Percentiles rank a stretch among this genome's conserved stretches.
Conservation (phyloP, 2,329 filamentous ascomycete genomes). For the Cladosporium sp. region DNA sequence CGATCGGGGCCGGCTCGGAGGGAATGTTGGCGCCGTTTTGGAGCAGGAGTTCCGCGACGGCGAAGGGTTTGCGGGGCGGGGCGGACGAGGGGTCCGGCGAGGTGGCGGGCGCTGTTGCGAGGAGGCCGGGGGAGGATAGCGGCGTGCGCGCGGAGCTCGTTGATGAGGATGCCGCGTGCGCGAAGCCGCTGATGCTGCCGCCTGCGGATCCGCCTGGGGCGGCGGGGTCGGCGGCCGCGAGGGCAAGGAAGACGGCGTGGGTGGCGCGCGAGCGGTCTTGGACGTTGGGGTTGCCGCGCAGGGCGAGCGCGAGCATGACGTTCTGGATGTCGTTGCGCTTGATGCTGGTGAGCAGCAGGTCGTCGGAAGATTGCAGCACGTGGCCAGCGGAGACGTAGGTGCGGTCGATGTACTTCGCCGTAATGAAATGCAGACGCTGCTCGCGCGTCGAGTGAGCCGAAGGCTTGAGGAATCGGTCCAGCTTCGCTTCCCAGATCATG, state of each 20-base stretch:
- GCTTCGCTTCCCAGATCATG: conserved; percentile 86
- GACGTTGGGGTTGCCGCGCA: conserved; percentile 80
- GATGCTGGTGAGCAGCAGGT: conserved; percentile 83
- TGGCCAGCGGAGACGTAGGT: conserved; percentile 72
- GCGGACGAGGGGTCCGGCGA: conserved; percentile 29
- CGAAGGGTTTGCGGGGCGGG: conserved; percentile 57
- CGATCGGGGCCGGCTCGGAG: conserved; percentile 66
- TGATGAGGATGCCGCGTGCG: conserved; percentile 30
- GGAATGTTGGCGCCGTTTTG: conserved; percentile 94
- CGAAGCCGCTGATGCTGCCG: conserved; percentile 12
- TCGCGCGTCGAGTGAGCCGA: conserved; percentile 73
- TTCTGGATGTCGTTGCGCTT: conserved; percentile 95
- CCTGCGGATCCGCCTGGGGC: conserved; percentile 57
- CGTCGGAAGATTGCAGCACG: conserved; percentile 67
- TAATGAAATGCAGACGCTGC: conserved; percentile 90
- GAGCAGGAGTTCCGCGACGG: conserved; percentile 81
- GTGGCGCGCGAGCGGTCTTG: conserved; percentile 81
- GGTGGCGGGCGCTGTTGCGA: conserved; percentile 18
- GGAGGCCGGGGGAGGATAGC: conserved; percentile 18
- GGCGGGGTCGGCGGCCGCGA: conserved; percentile 88
- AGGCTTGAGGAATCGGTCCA: conserved; percentile 70
- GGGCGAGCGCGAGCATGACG: conserved; percentile 81
- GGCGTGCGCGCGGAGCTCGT: conserved; percentile 28
- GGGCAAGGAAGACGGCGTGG: conserved; percentile 81
- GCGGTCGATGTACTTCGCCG: conserved; percentile 83